Percentiles rank a stretch among this genome's conserved stretches.
phyloP scores from a whole-genome alignment of 2,329 filamentous ascomycete species.

The Zymoseptoria tritici region DNA sequence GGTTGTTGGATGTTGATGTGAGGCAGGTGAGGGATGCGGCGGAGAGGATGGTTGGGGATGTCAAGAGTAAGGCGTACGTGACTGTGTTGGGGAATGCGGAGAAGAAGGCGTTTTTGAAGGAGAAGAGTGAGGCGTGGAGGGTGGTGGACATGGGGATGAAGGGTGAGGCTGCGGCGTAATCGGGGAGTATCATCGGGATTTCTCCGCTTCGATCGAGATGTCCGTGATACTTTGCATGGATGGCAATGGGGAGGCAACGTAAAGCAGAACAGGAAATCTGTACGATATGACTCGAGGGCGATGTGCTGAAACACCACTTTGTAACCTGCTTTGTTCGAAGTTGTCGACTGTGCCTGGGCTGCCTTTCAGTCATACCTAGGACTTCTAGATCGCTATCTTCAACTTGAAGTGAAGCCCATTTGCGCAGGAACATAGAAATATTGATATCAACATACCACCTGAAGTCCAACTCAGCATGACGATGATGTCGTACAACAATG shows the following conservation, averaged over 20 bases:
- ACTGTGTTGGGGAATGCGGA: slow-evolving; percentile 65
- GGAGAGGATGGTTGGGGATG: slow-evolving; percentile 60
- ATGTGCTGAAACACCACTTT: not conserved
- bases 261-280: not conserved
- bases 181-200: not conserved
- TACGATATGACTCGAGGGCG: not conserved
- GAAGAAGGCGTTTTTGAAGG: slow-evolving; percentile 65
- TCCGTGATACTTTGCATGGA: not conserved
- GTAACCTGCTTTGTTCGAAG: not conserved
- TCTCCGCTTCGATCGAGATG: not conserved
- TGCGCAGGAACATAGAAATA: not conserved
- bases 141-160: slow-evolving; percentile 57
- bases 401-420: not conserved
- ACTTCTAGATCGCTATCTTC: not conserved
- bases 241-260: not conserved
- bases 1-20: slow-evolving; percentile 76
- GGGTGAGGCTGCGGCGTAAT: not conserved
- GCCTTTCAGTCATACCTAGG: not conserved
- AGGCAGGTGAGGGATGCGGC: slow-evolving; percentile 75
- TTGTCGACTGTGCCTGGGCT: not conserved
- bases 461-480: not conserved
- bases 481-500: not conserved
- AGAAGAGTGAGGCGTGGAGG: slow-evolving; percentile 55
- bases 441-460: not conserved
- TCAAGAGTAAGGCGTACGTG: slow-evolving; percentile 53